These are phyloP conservation scores for Arthrobotrys sphaeroides DNA, from an alignment of 2,329 filamentous ascomycete species.

Conservation along the genomic window DNA sequence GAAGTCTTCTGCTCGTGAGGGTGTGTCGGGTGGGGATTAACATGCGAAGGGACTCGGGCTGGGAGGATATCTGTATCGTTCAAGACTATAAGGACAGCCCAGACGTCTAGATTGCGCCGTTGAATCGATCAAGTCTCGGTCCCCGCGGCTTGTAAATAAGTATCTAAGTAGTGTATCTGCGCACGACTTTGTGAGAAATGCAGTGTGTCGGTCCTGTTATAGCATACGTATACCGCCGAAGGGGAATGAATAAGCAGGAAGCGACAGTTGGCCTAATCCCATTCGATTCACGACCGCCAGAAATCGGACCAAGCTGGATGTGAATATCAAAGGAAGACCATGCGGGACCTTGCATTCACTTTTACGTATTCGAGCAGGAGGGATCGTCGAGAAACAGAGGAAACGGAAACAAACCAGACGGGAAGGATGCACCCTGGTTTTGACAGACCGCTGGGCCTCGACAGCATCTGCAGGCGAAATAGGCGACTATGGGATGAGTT, in stretches of 20 bases:
- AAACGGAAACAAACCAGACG: conserved; percentile 40
- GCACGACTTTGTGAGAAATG: neutral
- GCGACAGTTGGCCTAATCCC: neutral
- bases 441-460: conserved; percentile 16
- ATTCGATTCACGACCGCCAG: neutral
- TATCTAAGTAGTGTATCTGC: neutral
- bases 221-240: neutral
- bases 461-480: conserved; percentile 1
- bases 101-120: no score
- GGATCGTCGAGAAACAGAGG: conserved; percentile 7
- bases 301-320: neutral
- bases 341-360: conserved; percentile 40
- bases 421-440: conserved; percentile 39
- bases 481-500: conserved; percentile 20
- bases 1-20: neutral
- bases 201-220: neutral
- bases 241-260: neutral
- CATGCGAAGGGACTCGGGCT: neutral
- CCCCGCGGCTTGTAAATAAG: neutral
- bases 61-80: no score
- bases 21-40: neutral
- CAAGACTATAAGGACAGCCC: no score
- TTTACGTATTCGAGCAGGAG: conserved; percentile 21
- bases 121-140: no score
- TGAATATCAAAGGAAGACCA: conserved; percentile 19